Percentiles rank a stretch among this genome's conserved stretches.
Evolutionary conservation across 2,329 filamentous ascomycete species (phyloP).

Genomic region (Pochonia chlamydosporia): DNA sequence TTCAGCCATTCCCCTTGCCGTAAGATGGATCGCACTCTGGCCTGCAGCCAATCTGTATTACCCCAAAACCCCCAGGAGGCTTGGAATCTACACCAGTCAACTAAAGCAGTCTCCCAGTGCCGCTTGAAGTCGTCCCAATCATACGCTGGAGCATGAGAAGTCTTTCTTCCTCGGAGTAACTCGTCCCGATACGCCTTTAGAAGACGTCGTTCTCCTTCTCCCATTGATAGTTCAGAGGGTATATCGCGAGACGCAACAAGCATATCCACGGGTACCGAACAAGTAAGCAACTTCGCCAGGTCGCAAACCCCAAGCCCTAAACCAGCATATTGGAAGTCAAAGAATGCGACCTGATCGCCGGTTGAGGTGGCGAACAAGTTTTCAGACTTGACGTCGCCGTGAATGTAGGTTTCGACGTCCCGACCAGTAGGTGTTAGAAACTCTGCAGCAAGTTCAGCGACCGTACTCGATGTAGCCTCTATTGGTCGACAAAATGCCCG

Average conservation of each 20-base stretch:
- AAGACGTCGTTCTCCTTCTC: constrained; percentile 42
- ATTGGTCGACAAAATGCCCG: constrained; percentile 36
- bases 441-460: constrained; percentile 47
- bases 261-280: constrained; percentile 53
- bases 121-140: constrained; percentile 46
- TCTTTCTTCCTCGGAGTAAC: constrained; percentile 20
- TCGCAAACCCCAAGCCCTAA: constrained; percentile 60
- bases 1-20: constrained; percentile 36
- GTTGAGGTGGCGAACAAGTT: constrained; percentile 53
- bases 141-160: constrained; percentile 29
- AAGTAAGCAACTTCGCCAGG: constrained; percentile 61
- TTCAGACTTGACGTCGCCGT: constrained; percentile 65
- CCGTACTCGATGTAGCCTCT: constrained; percentile 20
- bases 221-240: constrained; percentile 39
- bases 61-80: constrained; percentile 58
- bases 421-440: constrained; percentile 42
- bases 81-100: constrained; percentile 61
- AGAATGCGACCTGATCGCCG: constrained; percentile 53
- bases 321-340: constrained; percentile 65
- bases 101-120: constrained; percentile 62
- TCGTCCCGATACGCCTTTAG: constrained; percentile 41
- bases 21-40: constrained; percentile 44
- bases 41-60: constrained; percentile 52
- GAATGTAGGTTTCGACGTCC: constrained; percentile 51
- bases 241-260: constrained; percentile 30